Percentiles rank a stretch among this genome's conserved stretches.
Evolutionary conservation across 306 rosid species (phyloP).

Genomic region (Fragaria ananassa): DNA sequence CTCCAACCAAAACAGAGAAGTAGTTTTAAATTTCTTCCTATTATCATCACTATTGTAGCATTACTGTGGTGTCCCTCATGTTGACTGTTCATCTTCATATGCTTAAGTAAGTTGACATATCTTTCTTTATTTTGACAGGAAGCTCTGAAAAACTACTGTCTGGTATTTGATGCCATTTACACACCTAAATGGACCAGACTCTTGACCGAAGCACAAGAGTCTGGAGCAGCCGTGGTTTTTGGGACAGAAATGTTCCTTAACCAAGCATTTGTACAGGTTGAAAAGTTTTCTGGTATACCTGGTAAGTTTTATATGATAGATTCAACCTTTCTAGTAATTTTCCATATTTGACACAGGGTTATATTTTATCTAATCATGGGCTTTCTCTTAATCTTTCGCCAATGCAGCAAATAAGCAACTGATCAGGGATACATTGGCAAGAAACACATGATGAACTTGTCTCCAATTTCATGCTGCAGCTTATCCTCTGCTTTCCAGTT

Average conservation of each 20-base stretch:
- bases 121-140: constrained; percentile 30
- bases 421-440: constrained; percentile 44
- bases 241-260: constrained; percentile 70
- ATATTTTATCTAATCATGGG: not conserved
- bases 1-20: not conserved
- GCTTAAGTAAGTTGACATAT: not conserved
- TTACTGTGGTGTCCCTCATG: not conserved
- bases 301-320: constrained; percentile 30
- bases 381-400: not conserved
- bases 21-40: not conserved
- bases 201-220: constrained; percentile 58
- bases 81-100: not conserved
- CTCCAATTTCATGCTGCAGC: not conserved
- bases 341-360: not conserved
- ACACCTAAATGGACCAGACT: constrained; percentile 68
- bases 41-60: not conserved
- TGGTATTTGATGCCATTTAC: constrained; percentile 68
- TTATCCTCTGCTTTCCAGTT: not conserved
- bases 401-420: constrained; percentile 61
- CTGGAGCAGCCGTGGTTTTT: constrained; percentile 48
- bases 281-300: constrained; percentile 55
- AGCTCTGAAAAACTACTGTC: constrained; percentile 51
- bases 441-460: constrained; percentile 25
- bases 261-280: constrained; percentile 63
- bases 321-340: not conserved